phyloP scores from a whole-genome alignment of 2,329 filamentous ascomycete genomes.

The Fusarium incarnatum region DNA sequence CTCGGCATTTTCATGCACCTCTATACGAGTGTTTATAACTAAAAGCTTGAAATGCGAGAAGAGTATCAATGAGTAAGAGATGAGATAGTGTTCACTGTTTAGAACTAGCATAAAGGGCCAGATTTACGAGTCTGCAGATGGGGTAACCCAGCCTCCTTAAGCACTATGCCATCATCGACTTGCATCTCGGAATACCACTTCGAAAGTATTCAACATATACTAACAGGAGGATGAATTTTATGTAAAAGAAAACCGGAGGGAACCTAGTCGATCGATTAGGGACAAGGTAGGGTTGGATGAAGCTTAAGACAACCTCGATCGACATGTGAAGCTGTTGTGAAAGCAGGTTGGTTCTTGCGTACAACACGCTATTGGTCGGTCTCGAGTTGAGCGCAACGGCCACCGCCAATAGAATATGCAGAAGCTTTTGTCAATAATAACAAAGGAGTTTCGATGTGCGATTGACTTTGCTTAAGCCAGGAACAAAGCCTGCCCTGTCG shows the following conservation, averaged over 20 bases:
- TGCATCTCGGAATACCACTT: not conserved
- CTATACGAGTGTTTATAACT: not conserved
- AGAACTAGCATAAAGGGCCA: not conserved
- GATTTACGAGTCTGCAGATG: too few species aligned
- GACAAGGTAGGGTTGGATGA: not conserved
- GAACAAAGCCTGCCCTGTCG: conserved; percentile 1
- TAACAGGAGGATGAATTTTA: not conserved
- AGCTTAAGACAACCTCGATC: not conserved
- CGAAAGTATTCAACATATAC: not conserved
- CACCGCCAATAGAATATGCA: too few species aligned
- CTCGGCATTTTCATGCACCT: not conserved
- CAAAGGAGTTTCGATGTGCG: not conserved
- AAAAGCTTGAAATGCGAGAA: not conserved
- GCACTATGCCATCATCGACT: not conserved
- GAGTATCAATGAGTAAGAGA: not conserved
- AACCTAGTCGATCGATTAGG: not conserved
- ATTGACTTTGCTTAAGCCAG: not conserved
- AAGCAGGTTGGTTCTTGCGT: not conserved
- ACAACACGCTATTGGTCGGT: not conserved
- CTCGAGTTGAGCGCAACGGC: not conserved
- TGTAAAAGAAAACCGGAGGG: fast-evolving
- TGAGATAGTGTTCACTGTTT: not conserved
- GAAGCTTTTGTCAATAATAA: too few species aligned
- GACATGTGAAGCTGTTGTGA: not conserved
- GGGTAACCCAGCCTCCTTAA: not conserved